These are phyloP conservation scores for Leccinum idahoense DNA, from an alignment of 1,284 basidiomycete genomes.

Conservation along the genomic window DNA sequence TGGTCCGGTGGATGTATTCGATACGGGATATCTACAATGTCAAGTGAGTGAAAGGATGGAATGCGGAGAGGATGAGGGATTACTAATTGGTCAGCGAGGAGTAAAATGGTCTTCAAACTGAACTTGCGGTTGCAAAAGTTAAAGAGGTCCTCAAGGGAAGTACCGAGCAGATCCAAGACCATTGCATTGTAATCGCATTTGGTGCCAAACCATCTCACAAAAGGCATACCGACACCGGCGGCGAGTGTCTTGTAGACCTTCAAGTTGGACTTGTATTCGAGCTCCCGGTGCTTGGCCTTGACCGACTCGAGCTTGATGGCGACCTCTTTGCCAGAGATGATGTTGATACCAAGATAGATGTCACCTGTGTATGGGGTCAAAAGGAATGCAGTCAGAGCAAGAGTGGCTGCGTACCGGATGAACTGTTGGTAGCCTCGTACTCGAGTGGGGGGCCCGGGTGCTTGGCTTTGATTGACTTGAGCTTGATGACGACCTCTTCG, in stretches of 20 bases:
- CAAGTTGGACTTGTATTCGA: conserved; percentile 88
- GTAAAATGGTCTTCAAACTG: conserved; percentile 92
- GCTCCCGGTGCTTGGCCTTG: conserved; percentile 99
- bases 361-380: conserved; percentile 58
- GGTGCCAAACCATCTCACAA: conserved; percentile 97
- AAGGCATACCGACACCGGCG: conserved; percentile 97
- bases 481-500: too few relatives aligned
- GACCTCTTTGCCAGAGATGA: conserved; percentile 99
- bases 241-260: conserved; percentile 95
- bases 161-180: conserved; percentile 97
- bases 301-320: conserved; percentile 99
- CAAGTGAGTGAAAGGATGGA: background rate
- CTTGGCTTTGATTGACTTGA: too few relatives aligned
- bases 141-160: conserved; percentile 97
- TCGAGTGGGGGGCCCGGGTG: too few relatives aligned
- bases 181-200: conserved; percentile 99
- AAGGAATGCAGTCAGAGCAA: background rate
- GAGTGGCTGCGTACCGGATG: conserved; percentile 51
- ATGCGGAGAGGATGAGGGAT: conserved; percentile 24
- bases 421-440: too few relatives aligned
- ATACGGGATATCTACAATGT: conserved; percentile 85
- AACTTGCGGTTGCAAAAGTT: conserved; percentile 99
- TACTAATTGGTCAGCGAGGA: conserved; percentile 96
- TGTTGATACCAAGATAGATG: conserved; percentile 99
- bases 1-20: conserved; percentile 93